Conservation (phyloP, 208 protist genomes). For the Trypanosomatidae sp. region DNA sequence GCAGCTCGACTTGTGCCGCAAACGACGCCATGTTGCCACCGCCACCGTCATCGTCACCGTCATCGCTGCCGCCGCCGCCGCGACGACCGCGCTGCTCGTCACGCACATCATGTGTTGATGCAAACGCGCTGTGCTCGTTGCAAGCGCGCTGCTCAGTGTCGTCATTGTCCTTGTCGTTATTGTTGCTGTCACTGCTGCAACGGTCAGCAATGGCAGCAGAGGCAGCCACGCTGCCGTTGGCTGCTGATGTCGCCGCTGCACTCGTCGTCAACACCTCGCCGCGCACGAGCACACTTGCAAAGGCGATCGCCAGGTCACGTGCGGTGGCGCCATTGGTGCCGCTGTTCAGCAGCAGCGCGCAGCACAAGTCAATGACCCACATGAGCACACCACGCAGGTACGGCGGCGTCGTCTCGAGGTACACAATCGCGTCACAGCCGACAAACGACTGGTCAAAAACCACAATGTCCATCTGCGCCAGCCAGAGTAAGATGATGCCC, state of each 20-base stretch:
- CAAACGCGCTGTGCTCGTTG: too few relatives aligned
- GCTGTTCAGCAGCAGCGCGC: conserved; percentile 45
- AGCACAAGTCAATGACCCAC: conserved; percentile 63
- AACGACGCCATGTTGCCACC: too few relatives aligned
- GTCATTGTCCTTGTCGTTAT: conserved; percentile 1
- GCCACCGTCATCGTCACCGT: too few relatives aligned
- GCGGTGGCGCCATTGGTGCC: conserved; percentile 45
- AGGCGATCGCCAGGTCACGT: conserved; percentile 54
- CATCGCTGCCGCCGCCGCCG: too few relatives aligned
- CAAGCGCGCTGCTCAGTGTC: too few relatives aligned
- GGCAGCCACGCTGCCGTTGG: conserved; percentile 9
- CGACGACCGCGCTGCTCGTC: too few relatives aligned
- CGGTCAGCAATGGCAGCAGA: background rate
- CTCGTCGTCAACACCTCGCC: conserved; percentile 1
- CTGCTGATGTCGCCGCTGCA: conserved; percentile 6
- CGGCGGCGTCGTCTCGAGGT: conserved; percentile 56
- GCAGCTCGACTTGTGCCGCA: conserved; percentile 15
- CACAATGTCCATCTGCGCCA: conserved; percentile 46
- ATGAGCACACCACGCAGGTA: conserved; percentile 48
- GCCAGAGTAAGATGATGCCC: conserved; percentile 53
- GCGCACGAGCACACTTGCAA: conserved; percentile 50
- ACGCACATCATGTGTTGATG: too few relatives aligned
- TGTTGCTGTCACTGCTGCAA: background rate
- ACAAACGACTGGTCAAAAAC: conserved; percentile 52
- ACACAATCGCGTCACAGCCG: conserved; percentile 50